Conservation (phyloP, 129 eudicot genomes). For the Saposhnikovia divaricata region DNA sequence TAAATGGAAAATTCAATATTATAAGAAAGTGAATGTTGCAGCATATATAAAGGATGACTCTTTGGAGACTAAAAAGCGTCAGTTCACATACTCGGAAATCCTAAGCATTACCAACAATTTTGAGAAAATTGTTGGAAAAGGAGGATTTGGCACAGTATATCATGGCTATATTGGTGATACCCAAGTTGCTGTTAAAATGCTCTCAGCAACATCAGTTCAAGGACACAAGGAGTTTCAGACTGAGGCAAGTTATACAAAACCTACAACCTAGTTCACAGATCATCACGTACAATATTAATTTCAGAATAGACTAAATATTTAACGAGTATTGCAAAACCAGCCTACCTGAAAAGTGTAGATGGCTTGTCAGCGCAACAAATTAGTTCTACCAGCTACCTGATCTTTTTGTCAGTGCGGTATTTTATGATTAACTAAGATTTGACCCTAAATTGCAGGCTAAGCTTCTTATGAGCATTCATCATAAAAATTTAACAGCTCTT, state of each 20-base stretch:
- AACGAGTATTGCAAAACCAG: background rate
- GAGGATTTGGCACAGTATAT: background rate
- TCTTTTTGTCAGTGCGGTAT: background rate
- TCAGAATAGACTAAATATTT: no score
- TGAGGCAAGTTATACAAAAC: background rate
- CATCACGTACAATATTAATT: background rate
- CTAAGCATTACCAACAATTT: background rate
- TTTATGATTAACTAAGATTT: background rate
- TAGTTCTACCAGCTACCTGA: background rate
- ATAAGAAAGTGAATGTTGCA: background rate
- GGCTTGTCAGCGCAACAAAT: background rate
- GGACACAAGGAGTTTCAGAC: background rate
- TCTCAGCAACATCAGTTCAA: background rate
- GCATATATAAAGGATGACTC: background rate
- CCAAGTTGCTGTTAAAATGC: slow-evolving; percentile 3
- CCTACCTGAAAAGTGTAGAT: background rate
- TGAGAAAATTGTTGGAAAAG: background rate
- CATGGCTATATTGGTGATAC: background rate
- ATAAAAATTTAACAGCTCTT: background rate
- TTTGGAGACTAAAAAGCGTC: background rate
- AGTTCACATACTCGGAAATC: background rate
- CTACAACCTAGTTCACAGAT: background rate
- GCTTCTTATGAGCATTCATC: background rate
- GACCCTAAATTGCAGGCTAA: background rate
- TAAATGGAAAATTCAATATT: background rate